Base-by-base conservation (phyloP, 2,329 filamentous ascomycete genomes). In the Zalaria sp. region DNA sequence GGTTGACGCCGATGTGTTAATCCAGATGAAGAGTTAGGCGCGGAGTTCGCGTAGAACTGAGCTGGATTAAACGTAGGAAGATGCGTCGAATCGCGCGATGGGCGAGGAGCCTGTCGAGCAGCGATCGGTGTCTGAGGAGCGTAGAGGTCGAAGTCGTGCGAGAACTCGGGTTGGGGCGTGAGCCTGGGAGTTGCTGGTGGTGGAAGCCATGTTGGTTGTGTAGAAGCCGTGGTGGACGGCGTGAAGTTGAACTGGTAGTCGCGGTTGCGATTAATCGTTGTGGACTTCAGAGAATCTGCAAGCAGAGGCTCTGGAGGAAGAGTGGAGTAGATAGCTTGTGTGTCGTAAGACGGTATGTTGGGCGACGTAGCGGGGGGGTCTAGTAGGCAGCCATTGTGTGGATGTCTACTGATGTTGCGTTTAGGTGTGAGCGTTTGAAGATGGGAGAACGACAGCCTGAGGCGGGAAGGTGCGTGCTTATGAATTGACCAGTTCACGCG, bases 221-320 rank as follows among this genome's bases (percentile, higher is more conserved):
- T 61, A 63, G 77, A 75, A 83, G 82, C 81, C 82, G 82, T 87
- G 73, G 73, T 86, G 80, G 81, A 80, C 79, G 83, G 78, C 75
- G 70, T 58, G 53, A 72, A 75, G 75, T 80, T 79, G 76, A 70
- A 74, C 58, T 64, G 71, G 29, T 32, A 74, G 53, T 63, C 67
- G 42, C 38, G 36, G 35, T 32, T 29, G 42, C 42, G 42, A 35
- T 29, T 25, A 74, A 67, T 66, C 71, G 75, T 73, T 65, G 71
- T 72, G 57, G 67, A 77, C 75, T 81, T 81, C 79, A 83, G 76
- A 50, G 18, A 18, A 18, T 18, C 18, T 18, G 18, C 18, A 18
- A 53, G 53, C 49, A 50, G 48, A 50, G 47, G 51, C 53, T 57
- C 49, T 47, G 48, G 47, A 49, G 54, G 49, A 47, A 47, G 43